Evolutionary conservation across 495 filamentous ascomycete genomes (phyloP), one percentile per base, ranked within the genome.

Genomic region (Rhypophila decipiens): DNA sequence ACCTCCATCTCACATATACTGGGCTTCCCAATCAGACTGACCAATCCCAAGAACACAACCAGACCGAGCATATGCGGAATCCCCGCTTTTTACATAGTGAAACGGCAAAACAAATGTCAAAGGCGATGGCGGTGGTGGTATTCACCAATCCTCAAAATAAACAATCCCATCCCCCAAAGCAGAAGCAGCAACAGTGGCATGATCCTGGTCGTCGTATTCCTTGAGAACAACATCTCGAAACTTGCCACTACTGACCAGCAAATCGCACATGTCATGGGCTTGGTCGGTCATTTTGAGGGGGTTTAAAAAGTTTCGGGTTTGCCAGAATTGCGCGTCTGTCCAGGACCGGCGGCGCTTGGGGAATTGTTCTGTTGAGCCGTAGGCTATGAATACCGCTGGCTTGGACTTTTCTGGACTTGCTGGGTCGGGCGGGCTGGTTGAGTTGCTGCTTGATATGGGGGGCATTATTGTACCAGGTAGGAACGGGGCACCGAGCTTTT

Each of bases 111-210:
- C 13, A 31, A 31, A 13, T 13, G 27, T 31, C n/a, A n/a, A n/a
- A n/a, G n/a, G n/a, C n/a, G n/a, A n/a, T n/a, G n/a, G n/a, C n/a
- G n/a, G n/a, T n/a, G n/a, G n/a, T n/a, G n/a, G n/a, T n/a, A n/a
- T 29, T 21, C 46, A 55, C 55, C 58, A 61, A 29, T 58, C 55
- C 9, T 53, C 39, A 47, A 61, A 61, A 36, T 61, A 56, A 27
- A 51, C 52, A 12, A 58, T 53, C 9, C 55, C 58, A 21, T 61
- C 55, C 13, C 39, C 49, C 18, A 61, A 49, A 12, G 55, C 52
- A 37, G 44, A 55, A 24, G 49, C 52, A 0, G 42, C 52, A n/a
- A 56, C 58, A 2, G 44, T 44, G 12, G 40, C 44, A 34, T 61
- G 55, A 21, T 58, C 58, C 37, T 53, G 50, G 3, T 55, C 58